Percentiles rank a stretch among this genome's conserved stretches.
Conservation (phyloP, 495 filamentous ascomycete species). For the Elasticomyces elasticus region DNA sequence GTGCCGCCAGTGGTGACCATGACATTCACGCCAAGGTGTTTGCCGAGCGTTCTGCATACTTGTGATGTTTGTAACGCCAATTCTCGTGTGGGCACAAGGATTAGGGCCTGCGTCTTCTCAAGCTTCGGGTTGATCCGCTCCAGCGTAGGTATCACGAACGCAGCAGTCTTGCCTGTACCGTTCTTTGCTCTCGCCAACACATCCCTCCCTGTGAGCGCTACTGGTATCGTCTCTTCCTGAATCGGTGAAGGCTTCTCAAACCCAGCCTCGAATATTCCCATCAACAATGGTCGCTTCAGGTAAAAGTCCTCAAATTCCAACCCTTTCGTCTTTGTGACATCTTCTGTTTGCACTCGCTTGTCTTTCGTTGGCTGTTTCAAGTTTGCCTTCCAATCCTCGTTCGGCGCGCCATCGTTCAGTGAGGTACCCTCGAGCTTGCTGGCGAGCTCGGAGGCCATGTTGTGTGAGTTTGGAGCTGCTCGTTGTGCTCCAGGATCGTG, state of each 20-base stretch:
- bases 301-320: slow-evolving; percentile 95
- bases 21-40: slow-evolving; percentile 92
- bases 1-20: slow-evolving; percentile 99
- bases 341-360: slow-evolving; percentile 87
- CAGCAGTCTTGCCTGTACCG: slow-evolving; percentile 95
- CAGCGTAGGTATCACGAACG: slow-evolving; percentile 92
- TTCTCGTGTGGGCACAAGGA: slow-evolving; percentile 93
- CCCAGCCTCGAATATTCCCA: slow-evolving; percentile 98
- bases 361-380: slow-evolving; percentile 76
- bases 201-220: slow-evolving; percentile 88
- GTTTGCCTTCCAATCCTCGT: slow-evolving; percentile 66
- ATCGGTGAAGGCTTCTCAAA: slow-evolving; percentile 98
- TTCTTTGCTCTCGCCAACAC: slow-evolving; percentile 96
- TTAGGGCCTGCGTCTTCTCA: slow-evolving; percentile 87
- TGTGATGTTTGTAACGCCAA: slow-evolving; percentile 98
- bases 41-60: slow-evolving; percentile 95
- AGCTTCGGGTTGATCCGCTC: slow-evolving; percentile 93
- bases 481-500: neutral
- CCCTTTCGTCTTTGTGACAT: slow-evolving; percentile 95
- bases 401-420: slow-evolving; percentile 52
- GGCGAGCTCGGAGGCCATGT: slow-evolving; percentile 32
- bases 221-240: slow-evolving; percentile 97
- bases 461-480: neutral
- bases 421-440: slow-evolving; percentile 46
- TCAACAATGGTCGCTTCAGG: slow-evolving; percentile 86